Percentiles rank a stretch among this genome's conserved stretches.
phyloP scores from a whole-genome alignment of 2,329 filamentous ascomycete genomes.

The Ramularia endophylla region DNA sequence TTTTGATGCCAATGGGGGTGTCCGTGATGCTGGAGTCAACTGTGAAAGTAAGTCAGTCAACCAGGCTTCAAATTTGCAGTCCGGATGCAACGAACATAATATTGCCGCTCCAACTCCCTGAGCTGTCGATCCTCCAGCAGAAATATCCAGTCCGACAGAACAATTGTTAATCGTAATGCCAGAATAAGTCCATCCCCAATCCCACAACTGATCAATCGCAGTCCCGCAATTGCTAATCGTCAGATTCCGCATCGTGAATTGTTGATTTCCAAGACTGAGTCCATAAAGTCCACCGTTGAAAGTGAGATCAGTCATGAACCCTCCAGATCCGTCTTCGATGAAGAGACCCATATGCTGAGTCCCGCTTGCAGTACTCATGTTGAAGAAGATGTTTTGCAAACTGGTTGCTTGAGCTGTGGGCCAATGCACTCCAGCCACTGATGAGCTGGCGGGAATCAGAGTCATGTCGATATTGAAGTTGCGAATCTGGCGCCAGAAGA shows the following conservation, averaged over 20 bases:
- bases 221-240: constrained; percentile 47
- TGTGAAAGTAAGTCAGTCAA: too few species aligned
- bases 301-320: constrained; percentile 41
- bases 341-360: constrained; percentile 45
- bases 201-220: constrained; percentile 53
- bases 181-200: constrained; percentile 51
- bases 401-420: constrained; percentile 42
- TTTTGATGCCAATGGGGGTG: constrained; percentile 45
- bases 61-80: too few species aligned
- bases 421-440: constrained; percentile 43
- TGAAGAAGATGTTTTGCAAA: constrained; percentile 41
- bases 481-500: constrained; percentile 59
- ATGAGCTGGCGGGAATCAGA: constrained; percentile 37
- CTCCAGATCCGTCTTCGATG: constrained; percentile 39
- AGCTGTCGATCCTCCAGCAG: constrained; percentile 34
- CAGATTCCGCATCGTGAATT: constrained; percentile 51
- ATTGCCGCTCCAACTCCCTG: constrained; percentile 51
- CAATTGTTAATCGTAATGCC: constrained; percentile 48
- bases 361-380: constrained; percentile 38
- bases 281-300: constrained; percentile 41
- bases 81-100: too few species aligned
- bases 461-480: constrained; percentile 61
- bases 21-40: constrained; percentile 52
- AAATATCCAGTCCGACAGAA: constrained; percentile 47
- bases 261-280: constrained; percentile 41